Base-by-base conservation (phyloP, 345 rosid species). In the Euclidium syriacum region DNA sequence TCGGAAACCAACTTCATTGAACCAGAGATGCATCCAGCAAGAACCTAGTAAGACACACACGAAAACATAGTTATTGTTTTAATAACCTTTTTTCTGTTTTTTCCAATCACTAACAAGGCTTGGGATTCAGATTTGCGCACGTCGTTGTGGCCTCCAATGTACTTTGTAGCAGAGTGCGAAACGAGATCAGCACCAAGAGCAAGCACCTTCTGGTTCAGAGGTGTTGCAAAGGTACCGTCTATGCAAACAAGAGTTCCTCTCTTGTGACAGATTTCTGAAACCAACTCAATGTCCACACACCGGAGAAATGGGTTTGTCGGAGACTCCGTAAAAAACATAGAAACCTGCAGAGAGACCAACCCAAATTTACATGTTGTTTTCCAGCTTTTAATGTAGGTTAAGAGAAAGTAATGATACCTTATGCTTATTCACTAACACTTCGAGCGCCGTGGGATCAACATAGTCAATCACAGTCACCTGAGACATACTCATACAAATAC, bases 191-290 rank as follows among this genome's bases (percentile, higher is more conserved):
- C 89, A 38, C 96, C 96, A 60, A 83, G 85, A 7, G 87, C 78
- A 56, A 88, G 82, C 5, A 83, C 87, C 75, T 85, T 88, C 72
- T 88, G 96, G 65, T 88, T 88, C 57, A 88, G 71, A 66, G 91
- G 87, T 43, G 96, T 88, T 25, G 91, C 96, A 76, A 88, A 85
- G 68, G 96, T 85, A 71, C 91, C 91, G 59, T 88, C 96, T 34
- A 88, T 76, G 79, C 96, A 88, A 23, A 88, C 96, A 30, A 85
- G 46, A 52, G 87, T 79, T 65, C 91, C 91, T 59, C 83, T 83
- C 19, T 66, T 80, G 65, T 77, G 91, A 73, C 91, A 88, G 26
- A 88, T 82, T 49, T 81, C 75, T 25, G 91, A 83, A 46, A 85
- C 91, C 71, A 81, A 52, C 80, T 85, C 65, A 64, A 88, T 77